These are phyloP conservation scores for Laetiporus sulphureus DNA, from an alignment of 1,284 basidiomycete species.

Conservation along the genomic window DNA sequence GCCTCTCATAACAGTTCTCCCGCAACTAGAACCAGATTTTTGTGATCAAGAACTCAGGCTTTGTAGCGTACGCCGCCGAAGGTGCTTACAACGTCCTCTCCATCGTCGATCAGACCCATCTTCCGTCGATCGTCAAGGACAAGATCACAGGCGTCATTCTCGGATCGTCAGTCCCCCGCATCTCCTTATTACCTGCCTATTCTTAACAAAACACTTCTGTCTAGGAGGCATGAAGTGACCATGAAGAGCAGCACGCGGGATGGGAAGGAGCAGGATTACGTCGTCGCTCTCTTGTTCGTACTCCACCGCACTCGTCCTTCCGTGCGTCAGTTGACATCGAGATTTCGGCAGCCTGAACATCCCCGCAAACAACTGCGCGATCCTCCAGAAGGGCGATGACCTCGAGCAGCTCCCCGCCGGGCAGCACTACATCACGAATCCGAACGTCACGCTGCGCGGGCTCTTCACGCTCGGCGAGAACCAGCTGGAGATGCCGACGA, in stretches of 20 bases:
- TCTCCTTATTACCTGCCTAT: background rate
- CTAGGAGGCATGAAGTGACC: slow-evolving; percentile 60
- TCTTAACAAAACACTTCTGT: background rate
- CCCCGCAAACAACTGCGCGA: slow-evolving; percentile 78
- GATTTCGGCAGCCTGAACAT: slow-evolving; percentile 60
- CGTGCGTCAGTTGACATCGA: background rate
- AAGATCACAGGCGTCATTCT: slow-evolving; percentile 50
- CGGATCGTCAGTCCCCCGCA: slow-evolving; percentile 36
- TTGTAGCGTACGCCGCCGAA: slow-evolving; percentile 68
- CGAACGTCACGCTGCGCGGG: slow-evolving; percentile 71
- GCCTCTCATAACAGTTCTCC: background rate
- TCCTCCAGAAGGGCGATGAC: slow-evolving; percentile 74
- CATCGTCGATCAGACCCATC: slow-evolving; percentile 76
- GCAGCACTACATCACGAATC: slow-evolving; percentile 76
- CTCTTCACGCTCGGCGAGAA: slow-evolving; percentile 75
- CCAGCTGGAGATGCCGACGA: slow-evolving; percentile 78
- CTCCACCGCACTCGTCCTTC: background rate
- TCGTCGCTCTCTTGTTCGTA: slow-evolving; percentile 69
- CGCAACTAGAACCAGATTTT: slow-evolving; percentile 57
- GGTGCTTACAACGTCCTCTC: slow-evolving; percentile 71
- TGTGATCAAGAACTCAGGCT: slow-evolving; percentile 71
- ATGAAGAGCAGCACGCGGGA: slow-evolving; percentile 54
- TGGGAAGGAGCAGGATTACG: slow-evolving; percentile 47
- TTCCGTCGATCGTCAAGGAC: slow-evolving; percentile 54
- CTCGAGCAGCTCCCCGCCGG: slow-evolving; percentile 70